phyloP scores from a whole-genome alignment of 345 rosid genomes.

The Hibiscus trionum region DNA sequence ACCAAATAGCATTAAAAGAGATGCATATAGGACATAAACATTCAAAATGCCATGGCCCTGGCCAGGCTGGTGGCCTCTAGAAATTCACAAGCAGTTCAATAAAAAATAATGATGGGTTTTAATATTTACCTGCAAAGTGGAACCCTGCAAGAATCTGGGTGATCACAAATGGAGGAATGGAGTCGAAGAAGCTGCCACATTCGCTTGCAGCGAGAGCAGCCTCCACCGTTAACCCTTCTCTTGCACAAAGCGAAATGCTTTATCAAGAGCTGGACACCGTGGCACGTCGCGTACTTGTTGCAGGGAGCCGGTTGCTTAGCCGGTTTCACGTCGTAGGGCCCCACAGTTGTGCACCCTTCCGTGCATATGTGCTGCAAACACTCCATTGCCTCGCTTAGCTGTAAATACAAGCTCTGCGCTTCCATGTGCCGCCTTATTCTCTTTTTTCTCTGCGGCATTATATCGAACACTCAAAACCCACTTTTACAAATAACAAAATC shows the following conservation, averaged over 20 bases:
- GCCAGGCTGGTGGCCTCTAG: not conserved
- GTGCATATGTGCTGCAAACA: conserved; percentile 86
- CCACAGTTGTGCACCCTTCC: conserved; percentile 70
- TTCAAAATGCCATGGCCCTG: not conserved
- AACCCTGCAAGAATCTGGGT: conserved; percentile 49
- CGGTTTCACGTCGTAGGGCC: conserved; percentile 42
- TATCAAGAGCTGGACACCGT: conserved; percentile 61
- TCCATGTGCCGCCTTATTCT: conserved; percentile 38
- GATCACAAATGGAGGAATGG: conserved; percentile 67
- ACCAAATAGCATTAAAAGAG: not conserved
- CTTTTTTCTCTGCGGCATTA: conserved; percentile 54
- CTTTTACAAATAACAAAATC: not conserved
- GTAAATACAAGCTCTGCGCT: conserved; percentile 52
- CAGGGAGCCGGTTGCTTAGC: conserved; percentile 33
- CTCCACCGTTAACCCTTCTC: conserved; percentile 42
- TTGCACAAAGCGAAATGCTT: conserved; percentile 63
- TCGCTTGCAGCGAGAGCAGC: conserved; percentile 68
- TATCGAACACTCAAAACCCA: not conserved
- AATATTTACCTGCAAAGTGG: conserved; percentile 82
- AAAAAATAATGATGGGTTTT: no score
- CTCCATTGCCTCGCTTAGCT: conserved; percentile 79
- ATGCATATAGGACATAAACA: not conserved
- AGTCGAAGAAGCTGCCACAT: conserved; percentile 89
- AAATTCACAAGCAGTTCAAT: not conserved
- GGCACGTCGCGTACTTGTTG: conserved; percentile 52